Evolutionary conservation across 371 early-diverging fungal species (phyloP).

Genomic region (Neoconidiobolus thromboides): DNA sequence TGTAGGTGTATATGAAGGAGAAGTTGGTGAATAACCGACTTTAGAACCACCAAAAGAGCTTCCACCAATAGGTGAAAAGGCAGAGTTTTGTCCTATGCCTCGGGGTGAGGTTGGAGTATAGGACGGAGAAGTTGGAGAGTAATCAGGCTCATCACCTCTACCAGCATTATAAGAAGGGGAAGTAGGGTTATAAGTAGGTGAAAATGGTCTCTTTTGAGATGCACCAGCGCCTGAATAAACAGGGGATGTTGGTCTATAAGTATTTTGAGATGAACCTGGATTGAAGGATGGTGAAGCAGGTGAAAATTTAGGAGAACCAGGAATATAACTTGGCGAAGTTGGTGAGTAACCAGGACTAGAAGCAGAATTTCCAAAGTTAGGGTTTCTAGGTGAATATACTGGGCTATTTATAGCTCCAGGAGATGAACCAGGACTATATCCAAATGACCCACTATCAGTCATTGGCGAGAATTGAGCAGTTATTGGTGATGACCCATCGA

Average conservation of each 20-base stretch:
- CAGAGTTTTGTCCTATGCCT: slow-evolving; percentile 22
- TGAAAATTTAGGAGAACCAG: slow-evolving; percentile 50
- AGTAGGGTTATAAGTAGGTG: slow-evolving; percentile 65
- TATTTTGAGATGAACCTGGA: slow-evolving; percentile 60
- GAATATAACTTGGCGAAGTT: slow-evolving; percentile 47
- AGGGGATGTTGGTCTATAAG: slow-evolving; percentile 24
- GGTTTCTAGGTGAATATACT: slow-evolving; percentile 58
- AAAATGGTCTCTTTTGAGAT: slow-evolving; percentile 46
- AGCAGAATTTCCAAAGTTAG: slow-evolving; percentile 50
- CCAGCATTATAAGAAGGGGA: slow-evolving; percentile 29
- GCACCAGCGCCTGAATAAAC: slow-evolving; percentile 11
- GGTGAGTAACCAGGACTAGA: slow-evolving; percentile 38
- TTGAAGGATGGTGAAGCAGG: slow-evolving; percentile 49
- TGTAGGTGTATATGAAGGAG: slow-evolving; percentile 28
- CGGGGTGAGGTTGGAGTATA: slow-evolving; percentile 37
- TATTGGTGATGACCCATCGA: slow-evolving; percentile 30
- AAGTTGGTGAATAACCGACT: slow-evolving; percentile 22
- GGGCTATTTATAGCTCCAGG: slow-evolving; percentile 36
- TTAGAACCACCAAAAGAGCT: slow-evolving; percentile 35
- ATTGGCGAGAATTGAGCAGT: neutral
- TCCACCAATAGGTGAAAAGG: slow-evolving; percentile 53
- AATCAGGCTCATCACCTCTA: slow-evolving; percentile 26
- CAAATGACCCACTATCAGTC: too few relatives aligned
- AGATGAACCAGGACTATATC: neutral
- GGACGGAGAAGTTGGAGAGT: slow-evolving; percentile 34